Evolutionary conservation across 176 grass and related monocot genomes (phyloP), one percentile per base, ranked within the genome.

Genomic region (Coix lacrymajobi): DNA sequence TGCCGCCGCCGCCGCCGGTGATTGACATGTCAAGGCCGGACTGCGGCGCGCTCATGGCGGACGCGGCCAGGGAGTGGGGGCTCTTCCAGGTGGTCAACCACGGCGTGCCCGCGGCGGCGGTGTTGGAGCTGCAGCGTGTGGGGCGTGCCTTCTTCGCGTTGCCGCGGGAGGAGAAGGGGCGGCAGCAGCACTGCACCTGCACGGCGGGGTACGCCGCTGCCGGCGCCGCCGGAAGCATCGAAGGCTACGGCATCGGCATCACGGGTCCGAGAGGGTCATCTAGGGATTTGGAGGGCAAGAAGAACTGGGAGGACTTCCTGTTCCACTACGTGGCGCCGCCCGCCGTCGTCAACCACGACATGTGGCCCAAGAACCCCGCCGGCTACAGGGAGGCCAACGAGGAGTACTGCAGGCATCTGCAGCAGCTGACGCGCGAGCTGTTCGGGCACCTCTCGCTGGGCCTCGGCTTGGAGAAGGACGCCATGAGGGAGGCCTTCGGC

Each of bases 31-130:
- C 81, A 3, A 73, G 11, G 16, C 56, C 71, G 24, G 83, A 69
- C 1, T 31, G 34, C 33, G 71, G 45, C 39, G 40, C 16, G 5
- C 74, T 80, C 40, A 56, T 93, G 33, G 84, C 20, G 29, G 81
- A 11, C 3, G 92, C 92, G 1, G 79, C 87, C 40, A 28, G 22
- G 1, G 88, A 91, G 57, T 94, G 95, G 90, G 92, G 92, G 1
- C 79, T 97, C 3, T 94, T 97, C 76, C 95, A 92, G 86, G 52
- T 88, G 74, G 84, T 94, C 29, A 92, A 94, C 81, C 92, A 97
- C 56, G 88, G 92, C 29, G 88, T 97, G 40, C 95, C 92, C 1
- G 9, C 12, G 0, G 51, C 33, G 57, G 83, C 77, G 84, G 31
- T 94, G 2, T 48, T 79, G 34, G 88, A 89, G 78, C 77, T 97